phyloP scores from a whole-genome alignment of 495 filamentous ascomycete genomes.

The Trichocladium antarcticum region DNA sequence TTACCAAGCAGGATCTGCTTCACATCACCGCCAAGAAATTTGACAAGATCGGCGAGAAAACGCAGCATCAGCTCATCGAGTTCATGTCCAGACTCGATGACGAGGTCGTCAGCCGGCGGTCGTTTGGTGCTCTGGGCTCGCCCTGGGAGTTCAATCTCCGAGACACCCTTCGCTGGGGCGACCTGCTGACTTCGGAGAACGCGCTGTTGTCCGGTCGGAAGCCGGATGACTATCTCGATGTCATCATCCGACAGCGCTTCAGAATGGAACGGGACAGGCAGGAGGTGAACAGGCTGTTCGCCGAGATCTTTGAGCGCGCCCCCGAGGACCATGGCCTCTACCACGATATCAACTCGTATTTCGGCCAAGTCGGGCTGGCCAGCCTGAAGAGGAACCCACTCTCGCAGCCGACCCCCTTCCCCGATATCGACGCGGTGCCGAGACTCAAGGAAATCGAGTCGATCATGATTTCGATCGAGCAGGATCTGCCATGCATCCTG shows the following conservation, averaged over 20 bases:
- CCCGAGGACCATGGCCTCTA: conserved; percentile 52
- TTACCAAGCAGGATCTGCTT: conserved; percentile 67
- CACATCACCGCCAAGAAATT: conserved; percentile 71
- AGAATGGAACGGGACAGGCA: conserved; percentile 55
- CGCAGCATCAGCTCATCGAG: conserved; percentile 53
- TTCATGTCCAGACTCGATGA: conserved; percentile 72
- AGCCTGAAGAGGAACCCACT: conserved; percentile 49
- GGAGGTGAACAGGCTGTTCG: conserved; percentile 52
- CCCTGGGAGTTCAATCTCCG: conserved; percentile 98
- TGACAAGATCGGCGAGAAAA: conserved; percentile 44
- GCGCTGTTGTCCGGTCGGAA: conserved; percentile 41
- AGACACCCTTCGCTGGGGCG: conserved; percentile 82
- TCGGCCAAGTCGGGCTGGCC: conserved; percentile 66
- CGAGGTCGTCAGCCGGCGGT: conserved; percentile 51
- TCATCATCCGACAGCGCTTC: conserved; percentile 86
- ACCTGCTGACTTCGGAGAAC: conserved; percentile 50
- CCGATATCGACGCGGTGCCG: conserved; percentile 45
- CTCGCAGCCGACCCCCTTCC: conserved; percentile 44
- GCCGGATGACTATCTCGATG: conserved; percentile 59
- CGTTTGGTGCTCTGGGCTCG: conserved; percentile 67
- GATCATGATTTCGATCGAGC: conserved; percentile 72
- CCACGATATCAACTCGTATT: conserved; percentile 40
- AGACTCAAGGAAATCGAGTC: conserved; percentile 66
- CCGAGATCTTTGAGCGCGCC: conserved; percentile 27
- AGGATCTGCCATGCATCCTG: conserved; percentile 78